A percentile compares a stretch with the other conserved stretches of the same genome.
Conservation (phyloP, 805 yeast species). For the Candida khao-thaluensis region DNA sequence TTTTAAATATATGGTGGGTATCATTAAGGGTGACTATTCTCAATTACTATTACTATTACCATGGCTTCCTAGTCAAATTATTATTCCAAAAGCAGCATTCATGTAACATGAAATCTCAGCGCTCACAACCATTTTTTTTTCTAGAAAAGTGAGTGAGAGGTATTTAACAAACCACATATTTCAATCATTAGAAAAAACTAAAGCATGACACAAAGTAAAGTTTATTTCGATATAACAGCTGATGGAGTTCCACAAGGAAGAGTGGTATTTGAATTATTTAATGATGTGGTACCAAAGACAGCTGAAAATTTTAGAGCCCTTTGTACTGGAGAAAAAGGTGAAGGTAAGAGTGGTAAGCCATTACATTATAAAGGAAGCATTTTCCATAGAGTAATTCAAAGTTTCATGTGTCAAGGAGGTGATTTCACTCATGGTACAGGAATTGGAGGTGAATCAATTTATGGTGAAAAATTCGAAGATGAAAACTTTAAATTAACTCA, state of each 20-base stretch:
- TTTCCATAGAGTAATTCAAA: conserved; percentile 90
- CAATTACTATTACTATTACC: too few relatives aligned
- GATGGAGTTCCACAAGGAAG: conserved; percentile 72
- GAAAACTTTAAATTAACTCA: conserved; percentile 79
- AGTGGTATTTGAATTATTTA: conserved; percentile 70
- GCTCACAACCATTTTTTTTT: conserved; percentile 7
- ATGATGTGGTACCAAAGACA: conserved; percentile 79
- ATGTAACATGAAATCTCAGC: too few relatives aligned
- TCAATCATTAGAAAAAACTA: too few relatives aligned
- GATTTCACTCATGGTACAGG: conserved; percentile 54
- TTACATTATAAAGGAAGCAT: conserved; percentile 75
- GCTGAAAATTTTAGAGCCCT: conserved; percentile 87
- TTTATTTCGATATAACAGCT: conserved; percentile 76
- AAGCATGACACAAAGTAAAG: conserved; percentile 41
- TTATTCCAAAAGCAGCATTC: too few relatives aligned
- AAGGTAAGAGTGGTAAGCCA: conserved; percentile 59
- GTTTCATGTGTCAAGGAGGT: conserved; percentile 94
- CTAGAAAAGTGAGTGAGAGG: conserved; percentile 6
- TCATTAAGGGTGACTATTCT: too few relatives aligned
- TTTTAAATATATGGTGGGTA: too few relatives aligned
- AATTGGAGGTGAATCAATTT: conserved; percentile 45
- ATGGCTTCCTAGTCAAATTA: too few relatives aligned
- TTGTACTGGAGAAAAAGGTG: conserved; percentile 86
- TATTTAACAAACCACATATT: too few relatives aligned
- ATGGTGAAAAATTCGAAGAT: conserved; percentile 70